Percentiles rank a stretch among this genome's conserved stretches.
These are phyloP conservation scores for Aspergillus carbonarius DNA, from an alignment of 2,329 filamentous ascomycete species.

Conservation along the genomic window DNA sequence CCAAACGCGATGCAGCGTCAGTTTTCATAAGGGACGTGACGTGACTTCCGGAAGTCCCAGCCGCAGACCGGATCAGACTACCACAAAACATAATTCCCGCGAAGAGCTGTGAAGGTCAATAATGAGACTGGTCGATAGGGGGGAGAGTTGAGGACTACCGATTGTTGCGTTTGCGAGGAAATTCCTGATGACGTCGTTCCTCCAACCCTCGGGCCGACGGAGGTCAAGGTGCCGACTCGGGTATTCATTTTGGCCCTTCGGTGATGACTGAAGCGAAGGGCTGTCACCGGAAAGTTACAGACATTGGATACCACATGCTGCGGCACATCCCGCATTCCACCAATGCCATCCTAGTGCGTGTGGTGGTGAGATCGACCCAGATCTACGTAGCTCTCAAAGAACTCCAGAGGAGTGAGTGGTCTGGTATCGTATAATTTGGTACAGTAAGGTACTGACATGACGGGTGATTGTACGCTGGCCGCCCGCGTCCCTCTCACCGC, in stretches of 20 bases:
- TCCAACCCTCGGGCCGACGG: conserved; percentile 22
- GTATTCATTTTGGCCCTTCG: not conserved
- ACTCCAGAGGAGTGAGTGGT: not conserved
- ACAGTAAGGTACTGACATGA: not conserved
- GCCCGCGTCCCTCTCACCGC: not conserved
- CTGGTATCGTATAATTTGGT: not conserved
- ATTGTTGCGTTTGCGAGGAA: conserved; percentile 4
- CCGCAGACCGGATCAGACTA: conserved; percentile 23
- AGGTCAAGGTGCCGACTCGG: conserved; percentile 8
- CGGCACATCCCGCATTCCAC: not conserved
- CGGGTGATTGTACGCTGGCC: not conserved
- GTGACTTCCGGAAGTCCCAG: conserved; percentile 15
- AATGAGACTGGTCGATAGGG: not conserved
- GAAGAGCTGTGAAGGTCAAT: not conserved
- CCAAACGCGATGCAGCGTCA: conserved; percentile 12
- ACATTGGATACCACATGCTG: not conserved
- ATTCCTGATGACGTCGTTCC: conserved; percentile 23
- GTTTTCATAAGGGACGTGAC: conserved; percentile 13
- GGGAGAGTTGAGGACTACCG: not conserved
- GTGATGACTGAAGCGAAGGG: not conserved
- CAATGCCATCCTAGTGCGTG: not conserved
- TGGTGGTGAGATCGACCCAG: not conserved
- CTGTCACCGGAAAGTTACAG: not conserved
- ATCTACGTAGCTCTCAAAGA: not conserved
- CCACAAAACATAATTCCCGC: conserved; percentile 30